Evolutionary conservation across 2,329 filamentous ascomycete species (phyloP).

Genomic region (Ceratocystis variospora): DNA sequence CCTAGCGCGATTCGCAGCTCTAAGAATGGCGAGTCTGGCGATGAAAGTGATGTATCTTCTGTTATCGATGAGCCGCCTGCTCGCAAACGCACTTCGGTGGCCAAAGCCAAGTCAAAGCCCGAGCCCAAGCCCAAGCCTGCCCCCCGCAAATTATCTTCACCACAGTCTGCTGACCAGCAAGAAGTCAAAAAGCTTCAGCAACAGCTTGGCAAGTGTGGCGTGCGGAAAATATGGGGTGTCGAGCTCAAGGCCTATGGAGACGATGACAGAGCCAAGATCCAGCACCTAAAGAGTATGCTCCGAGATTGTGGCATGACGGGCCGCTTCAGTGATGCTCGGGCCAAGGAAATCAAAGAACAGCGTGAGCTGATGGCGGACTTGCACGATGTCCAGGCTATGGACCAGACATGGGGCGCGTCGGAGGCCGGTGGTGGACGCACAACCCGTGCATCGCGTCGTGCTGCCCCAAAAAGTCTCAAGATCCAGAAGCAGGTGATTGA

Average conservation of each 20-base stretch:
- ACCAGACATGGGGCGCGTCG: slow-evolving; percentile 57
- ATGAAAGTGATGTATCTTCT: slow-evolving; percentile 47
- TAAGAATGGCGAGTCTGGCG: slow-evolving; percentile 24
- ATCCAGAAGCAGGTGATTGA: slow-evolving; percentile 26
- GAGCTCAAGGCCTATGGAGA: slow-evolving; percentile 64
- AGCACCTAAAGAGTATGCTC: slow-evolving; percentile 66
- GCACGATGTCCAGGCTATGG: slow-evolving; percentile 70
- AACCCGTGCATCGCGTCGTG: slow-evolving; percentile 28
- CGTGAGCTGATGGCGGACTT: slow-evolving; percentile 75
- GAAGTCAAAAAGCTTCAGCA: slow-evolving; percentile 82
- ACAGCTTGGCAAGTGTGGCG: slow-evolving; percentile 77
- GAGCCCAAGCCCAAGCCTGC: slow-evolving; percentile 28
- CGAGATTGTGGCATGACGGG: slow-evolving; percentile 76
- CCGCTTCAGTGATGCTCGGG: slow-evolving; percentile 72
- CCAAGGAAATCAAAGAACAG: slow-evolving; percentile 72
- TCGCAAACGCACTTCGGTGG: slow-evolving; percentile 27
- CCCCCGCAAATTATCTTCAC: not conserved
- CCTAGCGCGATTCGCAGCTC: slow-evolving; percentile 20
- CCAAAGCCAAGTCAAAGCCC: slow-evolving; percentile 23
- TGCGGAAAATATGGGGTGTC: slow-evolving; percentile 80
- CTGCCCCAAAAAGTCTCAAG: slow-evolving; percentile 16
- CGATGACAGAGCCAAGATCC: slow-evolving; percentile 65
- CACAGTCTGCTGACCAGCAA: slow-evolving; percentile 42
- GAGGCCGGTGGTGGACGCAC: slow-evolving; percentile 27
- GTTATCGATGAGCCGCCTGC: slow-evolving; percentile 60